Evolutionary conservation across 805 yeast species (phyloP).

Genomic region (Hermanozyma aechmeae): DNA sequence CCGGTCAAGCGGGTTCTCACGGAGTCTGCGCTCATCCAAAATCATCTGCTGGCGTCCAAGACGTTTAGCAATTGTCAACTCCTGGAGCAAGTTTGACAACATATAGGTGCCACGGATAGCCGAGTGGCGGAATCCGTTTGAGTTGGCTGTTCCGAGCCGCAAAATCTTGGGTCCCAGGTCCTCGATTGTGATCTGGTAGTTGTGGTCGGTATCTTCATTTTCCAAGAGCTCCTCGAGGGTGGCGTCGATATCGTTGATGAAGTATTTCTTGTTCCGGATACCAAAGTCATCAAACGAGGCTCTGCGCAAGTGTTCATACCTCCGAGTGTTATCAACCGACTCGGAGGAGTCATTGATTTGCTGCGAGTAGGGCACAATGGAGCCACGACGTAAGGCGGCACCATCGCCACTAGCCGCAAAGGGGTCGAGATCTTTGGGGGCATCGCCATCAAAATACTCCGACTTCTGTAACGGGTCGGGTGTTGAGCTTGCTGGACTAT

Average conservation of each 20-base stretch:
- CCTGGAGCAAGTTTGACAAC: conserved; percentile 81
- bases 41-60: conserved; percentile 72
- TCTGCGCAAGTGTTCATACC: conserved; percentile 13
- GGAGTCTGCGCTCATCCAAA: conserved; percentile 73
- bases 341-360: conserved; percentile 1
- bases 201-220: conserved; percentile 78
- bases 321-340: not conserved
- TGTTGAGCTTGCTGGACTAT: too few relatives aligned
- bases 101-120: conserved; percentile 83
- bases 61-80: conserved; percentile 75
- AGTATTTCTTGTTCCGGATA: conserved; percentile 40
- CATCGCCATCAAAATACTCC: not conserved
- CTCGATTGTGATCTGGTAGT: conserved; percentile 78
- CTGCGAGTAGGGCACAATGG: conserved; percentile 21
- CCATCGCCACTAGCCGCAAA: not conserved
- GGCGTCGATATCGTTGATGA: conserved; percentile 64
- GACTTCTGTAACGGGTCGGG: not conserved
- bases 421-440: too few relatives aligned
- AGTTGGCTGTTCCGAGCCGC: conserved; percentile 72
- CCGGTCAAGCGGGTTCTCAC: conserved; percentile 80
- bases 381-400: conserved; percentile 9
- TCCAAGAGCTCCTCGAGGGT: conserved; percentile 61
- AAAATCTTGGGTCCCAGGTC: conserved; percentile 81
- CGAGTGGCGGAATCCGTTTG: conserved; percentile 66
- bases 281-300: conserved; percentile 21